Percentiles rank a stretch among this genome's conserved stretches.
phyloP scores from a whole-genome alignment of 2,329 filamentous ascomycete species.

The Calycina marina region DNA sequence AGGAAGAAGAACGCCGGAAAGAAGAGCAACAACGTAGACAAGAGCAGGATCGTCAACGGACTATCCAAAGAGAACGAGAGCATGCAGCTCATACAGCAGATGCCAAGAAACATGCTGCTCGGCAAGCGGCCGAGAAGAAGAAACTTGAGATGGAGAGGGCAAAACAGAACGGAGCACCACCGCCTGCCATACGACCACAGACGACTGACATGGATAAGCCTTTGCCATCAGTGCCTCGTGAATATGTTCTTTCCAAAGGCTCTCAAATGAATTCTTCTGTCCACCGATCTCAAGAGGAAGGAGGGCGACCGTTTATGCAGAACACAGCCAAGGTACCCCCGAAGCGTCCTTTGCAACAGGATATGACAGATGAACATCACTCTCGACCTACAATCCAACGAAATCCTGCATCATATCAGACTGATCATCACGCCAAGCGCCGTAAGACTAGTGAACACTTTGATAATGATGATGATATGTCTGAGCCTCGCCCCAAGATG shows the following conservation, averaged over 20 bases:
- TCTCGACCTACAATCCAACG: conserved; percentile 33
- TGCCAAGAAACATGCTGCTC: conserved; percentile 49
- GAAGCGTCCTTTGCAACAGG: conserved; percentile 60
- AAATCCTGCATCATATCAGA: conserved; percentile 47
- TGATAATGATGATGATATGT: conserved; percentile 46
- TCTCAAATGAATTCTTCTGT: conserved; percentile 41
- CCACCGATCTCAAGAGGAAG: conserved; percentile 41
- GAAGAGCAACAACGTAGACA: conserved; percentile 45
- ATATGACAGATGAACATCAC: conserved; percentile 39
- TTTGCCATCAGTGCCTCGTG: conserved; percentile 18
- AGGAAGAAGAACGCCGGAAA: conserved; percentile 49
- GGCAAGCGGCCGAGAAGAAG: conserved; percentile 38
- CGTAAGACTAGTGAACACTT: conserved; percentile 62
- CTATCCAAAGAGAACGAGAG: conserved; percentile 28
- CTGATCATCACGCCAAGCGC: conserved; percentile 54
- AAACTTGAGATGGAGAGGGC: conserved; percentile 42
- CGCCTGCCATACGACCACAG: conserved; percentile 41
- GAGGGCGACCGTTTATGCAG: conserved; percentile 42
- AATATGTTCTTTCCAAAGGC: conserved; percentile 23
- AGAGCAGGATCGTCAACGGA: conserved; percentile 37
- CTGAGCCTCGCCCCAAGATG: conserved; percentile 45
- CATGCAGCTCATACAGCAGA: conserved; percentile 33
- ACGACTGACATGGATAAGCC: conserved; percentile 27
- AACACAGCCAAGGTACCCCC: conserved; percentile 55
- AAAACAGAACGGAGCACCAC: conserved; percentile 48